phyloP scores from a whole-genome alignment of 305 asterid species.

The Fraxinus floribunda region DNA sequence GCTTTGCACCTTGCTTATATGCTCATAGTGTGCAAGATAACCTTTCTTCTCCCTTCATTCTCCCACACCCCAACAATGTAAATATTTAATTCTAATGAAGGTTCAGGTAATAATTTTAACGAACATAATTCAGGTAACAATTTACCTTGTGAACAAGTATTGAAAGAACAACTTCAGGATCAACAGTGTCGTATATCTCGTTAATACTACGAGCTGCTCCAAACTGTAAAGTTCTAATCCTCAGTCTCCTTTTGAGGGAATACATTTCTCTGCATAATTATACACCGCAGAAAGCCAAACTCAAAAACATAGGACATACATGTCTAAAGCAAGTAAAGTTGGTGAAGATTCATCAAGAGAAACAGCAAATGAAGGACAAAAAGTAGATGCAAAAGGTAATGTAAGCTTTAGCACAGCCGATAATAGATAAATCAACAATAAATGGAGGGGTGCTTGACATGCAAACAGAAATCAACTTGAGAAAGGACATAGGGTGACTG shows the following conservation, averaged over 20 bases:
- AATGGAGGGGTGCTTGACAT: slow-evolving; percentile 1
- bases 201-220: slow-evolving; percentile 68
- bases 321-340: slow-evolving; percentile 14
- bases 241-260: slow-evolving; percentile 79
- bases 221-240: slow-evolving; percentile 81
- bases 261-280: slow-evolving; percentile 60
- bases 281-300: slow-evolving; percentile 20
- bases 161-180: slow-evolving; percentile 89
- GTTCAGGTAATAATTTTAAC: slow-evolving; percentile 7
- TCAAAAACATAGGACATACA: slow-evolving; percentile 9
- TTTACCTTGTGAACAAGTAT: slow-evolving; percentile 89
- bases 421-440: background rate
- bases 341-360: slow-evolving; percentile 12
- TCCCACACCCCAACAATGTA: slow-evolving; percentile 1
- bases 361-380: slow-evolving; percentile 18
- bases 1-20: slow-evolving; percentile 1
- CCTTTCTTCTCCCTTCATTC: slow-evolving; percentile 18
- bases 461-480: background rate
- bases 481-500: background rate
- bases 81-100: slow-evolving; percentile 6
- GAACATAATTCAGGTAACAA: slow-evolving; percentile 21
- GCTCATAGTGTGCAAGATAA: slow-evolving; percentile 12
- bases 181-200: slow-evolving; percentile 84
- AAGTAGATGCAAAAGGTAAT: slow-evolving; percentile 4
- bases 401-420: slow-evolving; percentile 2